phyloP scores from a whole-genome alignment of 2,329 filamentous ascomycete genomes.

The Thelonectria rubi region DNA sequence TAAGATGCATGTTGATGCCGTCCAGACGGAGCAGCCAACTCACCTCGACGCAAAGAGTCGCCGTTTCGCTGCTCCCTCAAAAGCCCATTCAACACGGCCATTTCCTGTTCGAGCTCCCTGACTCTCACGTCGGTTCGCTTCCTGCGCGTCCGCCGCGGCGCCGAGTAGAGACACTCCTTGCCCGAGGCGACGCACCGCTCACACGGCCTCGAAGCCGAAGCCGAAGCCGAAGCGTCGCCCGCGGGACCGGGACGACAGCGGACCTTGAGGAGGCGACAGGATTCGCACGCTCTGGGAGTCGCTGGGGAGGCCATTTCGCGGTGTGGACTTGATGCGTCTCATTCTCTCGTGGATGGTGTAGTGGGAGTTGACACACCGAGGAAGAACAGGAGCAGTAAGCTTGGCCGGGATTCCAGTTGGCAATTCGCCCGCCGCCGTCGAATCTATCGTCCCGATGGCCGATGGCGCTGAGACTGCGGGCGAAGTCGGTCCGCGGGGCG shows the following conservation, averaged over 20 bases:
- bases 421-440: neutral
- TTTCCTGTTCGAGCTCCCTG: constrained; percentile 5
- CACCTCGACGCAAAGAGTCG: neutral
- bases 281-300: constrained; percentile 1
- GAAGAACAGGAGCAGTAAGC: neutral
- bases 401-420: neutral
- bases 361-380: neutral
- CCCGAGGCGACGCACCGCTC: neutral
- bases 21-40: neutral
- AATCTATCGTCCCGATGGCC: neutral
- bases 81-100: neutral
- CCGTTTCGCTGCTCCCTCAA: neutral
- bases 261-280: constrained; percentile 9
- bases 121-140: constrained; percentile 6
- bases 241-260: neutral
- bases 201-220: neutral
- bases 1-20: neutral
- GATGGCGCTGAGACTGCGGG: neutral
- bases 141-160: constrained; percentile 1
- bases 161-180: neutral
- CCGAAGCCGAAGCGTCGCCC: neutral
- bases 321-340: neutral
- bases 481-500: neutral
- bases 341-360: neutral
- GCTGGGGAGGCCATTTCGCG: neutral